Base-by-base conservation (phyloP, 2,329 filamentous ascomycete species). In the Torrubiella hemipterigena region DNA sequence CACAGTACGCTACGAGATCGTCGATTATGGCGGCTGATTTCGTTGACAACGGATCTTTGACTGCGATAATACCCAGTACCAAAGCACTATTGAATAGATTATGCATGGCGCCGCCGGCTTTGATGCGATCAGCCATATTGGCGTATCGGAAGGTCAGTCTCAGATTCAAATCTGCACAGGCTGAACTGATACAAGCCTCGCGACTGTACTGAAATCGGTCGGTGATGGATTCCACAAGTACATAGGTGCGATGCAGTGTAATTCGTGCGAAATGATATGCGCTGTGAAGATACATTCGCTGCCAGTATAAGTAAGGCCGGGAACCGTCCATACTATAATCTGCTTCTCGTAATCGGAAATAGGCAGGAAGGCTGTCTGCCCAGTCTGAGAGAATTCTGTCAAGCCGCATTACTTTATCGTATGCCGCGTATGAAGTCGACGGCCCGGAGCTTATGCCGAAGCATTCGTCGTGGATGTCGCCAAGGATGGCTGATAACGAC, bases 81-180 rank as follows among this genome's bases (percentile, higher is more conserved):
- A 61, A 36, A 3, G 57, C 58, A 34, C 56, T 58, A 36, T 60
- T 61, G 43, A 59, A 60, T 6, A 61, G 47, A 22, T 58, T 52
- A 20, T 55, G 55, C 19, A 54, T 47, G 2, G 50, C 54, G 0
- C 56, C 34, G 5, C 48, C 48, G 44, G 49, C 53, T 29, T 50
- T 52, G 24, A 55, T 38, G 2, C 55, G 44, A 18, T 57, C 54
- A 0, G 43, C 51, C 11, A 51, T 45, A 6, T 42, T 43, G 21
- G 49, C 43, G 11, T 41, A 37, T 18, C 54, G 46, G n/a, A 51
- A 46, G 12, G 45, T 40, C 7, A 60, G 46, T 8, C 51, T 42
- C 38, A 55, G 54, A 14, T 48, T 51, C 8, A 61, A 48, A 27
- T 61, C 56, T 0, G 56, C 55, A 34, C 56, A 59, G 6, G 56